phyloP scores from a whole-genome alignment of 805 yeast species.

The Myxozyma melibiosi region DNA sequence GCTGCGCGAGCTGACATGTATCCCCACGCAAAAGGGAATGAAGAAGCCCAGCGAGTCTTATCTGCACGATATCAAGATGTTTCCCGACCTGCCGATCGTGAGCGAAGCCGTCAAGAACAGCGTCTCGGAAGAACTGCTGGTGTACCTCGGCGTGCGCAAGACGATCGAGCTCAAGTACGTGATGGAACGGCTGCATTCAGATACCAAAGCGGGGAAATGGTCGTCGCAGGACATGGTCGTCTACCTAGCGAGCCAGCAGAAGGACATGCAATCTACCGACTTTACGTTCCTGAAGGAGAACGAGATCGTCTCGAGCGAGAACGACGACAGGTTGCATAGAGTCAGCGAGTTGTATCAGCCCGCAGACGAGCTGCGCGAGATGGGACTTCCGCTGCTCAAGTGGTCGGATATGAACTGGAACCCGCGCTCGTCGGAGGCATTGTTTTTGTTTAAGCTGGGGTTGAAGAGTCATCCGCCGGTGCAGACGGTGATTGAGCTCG shows the following conservation, averaged over 20 bases:
- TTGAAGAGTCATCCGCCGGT: constrained; percentile 38
- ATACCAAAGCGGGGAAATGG: constrained; percentile 39
- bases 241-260: constrained; percentile 39
- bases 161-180: constrained; percentile 46
- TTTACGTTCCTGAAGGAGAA: constrained; percentile 39
- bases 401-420: constrained; percentile 38
- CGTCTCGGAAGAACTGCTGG: constrained; percentile 35
- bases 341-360: constrained; percentile 43
- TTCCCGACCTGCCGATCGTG: constrained; percentile 45
- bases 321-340: constrained; percentile 27
- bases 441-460: constrained; percentile 40
- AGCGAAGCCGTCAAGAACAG: constrained; percentile 29
- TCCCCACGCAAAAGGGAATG: constrained; percentile 47
- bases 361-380: constrained; percentile 29
- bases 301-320: constrained; percentile 38
- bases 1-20: constrained; percentile 36
- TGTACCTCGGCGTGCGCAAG: constrained; percentile 42
- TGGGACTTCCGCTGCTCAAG: constrained; percentile 40
- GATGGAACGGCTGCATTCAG: constrained; percentile 40
- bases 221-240: constrained; percentile 42
- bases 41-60: constrained; percentile 42
- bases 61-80: constrained; percentile 40
- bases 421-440: constrained; percentile 37
- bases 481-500: constrained; percentile 33
- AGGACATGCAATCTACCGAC: constrained; percentile 38